phyloP scores from a whole-genome alignment of 2,329 filamentous ascomycete species.

The Fusarium sp. region DNA sequence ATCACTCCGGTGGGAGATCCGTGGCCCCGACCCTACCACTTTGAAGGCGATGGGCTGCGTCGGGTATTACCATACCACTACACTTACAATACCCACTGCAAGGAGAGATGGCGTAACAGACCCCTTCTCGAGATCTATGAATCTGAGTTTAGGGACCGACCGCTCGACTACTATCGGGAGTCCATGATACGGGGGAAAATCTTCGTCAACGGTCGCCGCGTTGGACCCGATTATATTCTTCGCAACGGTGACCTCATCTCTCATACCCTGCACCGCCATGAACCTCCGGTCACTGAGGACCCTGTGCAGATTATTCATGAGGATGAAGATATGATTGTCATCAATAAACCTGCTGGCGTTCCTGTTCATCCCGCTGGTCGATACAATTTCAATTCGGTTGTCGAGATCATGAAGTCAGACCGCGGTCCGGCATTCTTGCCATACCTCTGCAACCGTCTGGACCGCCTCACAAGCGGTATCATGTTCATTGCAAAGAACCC shows the following conservation, averaged over 20 bases:
- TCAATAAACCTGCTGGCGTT: conserved; percentile 95
- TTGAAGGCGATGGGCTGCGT: conserved; percentile 80
- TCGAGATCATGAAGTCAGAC: conserved; percentile 92
- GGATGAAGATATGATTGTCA: conserved; percentile 92
- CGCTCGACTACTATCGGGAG: conserved; percentile 84
- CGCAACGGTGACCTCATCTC: conserved; percentile 92
- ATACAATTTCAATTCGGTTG: conserved; percentile 94
- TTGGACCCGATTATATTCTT: conserved; percentile 75
- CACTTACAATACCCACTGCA: conserved; percentile 95
- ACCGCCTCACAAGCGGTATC: conserved; percentile 92
- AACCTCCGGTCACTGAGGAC: conserved; percentile 87
- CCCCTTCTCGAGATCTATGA: conserved; percentile 87
- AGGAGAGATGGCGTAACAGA: conserved; percentile 89
- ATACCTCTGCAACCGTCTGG: conserved; percentile 88
- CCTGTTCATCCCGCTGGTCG: conserved; percentile 95
- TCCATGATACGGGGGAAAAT: conserved; percentile 86
- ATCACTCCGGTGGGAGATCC: conserved; percentile 52
- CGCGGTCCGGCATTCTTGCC: conserved; percentile 65
- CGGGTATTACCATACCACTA: conserved; percentile 88
- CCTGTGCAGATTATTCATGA: conserved; percentile 88
- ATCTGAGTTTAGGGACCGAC: conserved; percentile 90
- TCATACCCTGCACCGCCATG: conserved; percentile 94
- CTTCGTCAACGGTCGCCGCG: conserved; percentile 78
- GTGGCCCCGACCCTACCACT: conserved; percentile 77
- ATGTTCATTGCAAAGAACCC: conserved; percentile 97